Evolutionary conservation across 495 filamentous ascomycete genomes (phyloP).

Genomic region (Xylaria longipes): DNA sequence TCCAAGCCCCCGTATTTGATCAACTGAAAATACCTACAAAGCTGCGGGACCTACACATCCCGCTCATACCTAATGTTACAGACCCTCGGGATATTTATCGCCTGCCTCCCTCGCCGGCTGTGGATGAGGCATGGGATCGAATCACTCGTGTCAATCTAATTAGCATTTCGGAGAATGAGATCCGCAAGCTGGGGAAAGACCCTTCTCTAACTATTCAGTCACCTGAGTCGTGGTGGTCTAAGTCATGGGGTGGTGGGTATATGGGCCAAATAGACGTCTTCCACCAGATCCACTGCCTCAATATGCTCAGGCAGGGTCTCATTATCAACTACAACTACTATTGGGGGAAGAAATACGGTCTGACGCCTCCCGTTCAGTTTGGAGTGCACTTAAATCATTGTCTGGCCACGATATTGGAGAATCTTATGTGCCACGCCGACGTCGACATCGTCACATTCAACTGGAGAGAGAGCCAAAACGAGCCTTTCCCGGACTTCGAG

Average conservation of each 20-base stretch:
- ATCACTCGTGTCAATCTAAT: neutral
- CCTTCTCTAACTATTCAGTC: constrained; percentile 32
- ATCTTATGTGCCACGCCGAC: constrained; percentile 34
- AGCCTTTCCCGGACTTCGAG: constrained; percentile 44
- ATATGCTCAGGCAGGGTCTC: constrained; percentile 33
- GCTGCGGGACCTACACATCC: neutral
- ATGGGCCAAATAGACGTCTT: constrained; percentile 36
- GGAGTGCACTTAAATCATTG: constrained; percentile 33
- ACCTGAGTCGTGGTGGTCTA: constrained; percentile 28
- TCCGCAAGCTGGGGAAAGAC: constrained; percentile 37
- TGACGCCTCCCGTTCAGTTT: neutral
- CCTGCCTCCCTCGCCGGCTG: neutral
- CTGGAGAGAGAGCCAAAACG: constrained; percentile 36
- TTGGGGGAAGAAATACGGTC: constrained; percentile 10
- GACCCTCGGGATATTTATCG: neutral
- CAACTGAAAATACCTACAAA: neutral
- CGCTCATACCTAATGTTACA: neutral
- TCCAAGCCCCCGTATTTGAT: neutral
- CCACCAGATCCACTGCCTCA: constrained; percentile 39
- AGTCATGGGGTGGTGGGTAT: constrained; percentile 36
- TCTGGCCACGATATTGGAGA: constrained; percentile 37
- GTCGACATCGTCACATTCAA: constrained; percentile 36
- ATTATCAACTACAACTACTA: constrained; percentile 35
- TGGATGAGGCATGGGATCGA: neutral
- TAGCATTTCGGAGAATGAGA: constrained; percentile 30